phyloP scores from a whole-genome alignment of 106 monocot species.

The Allium fistulosum region DNA sequence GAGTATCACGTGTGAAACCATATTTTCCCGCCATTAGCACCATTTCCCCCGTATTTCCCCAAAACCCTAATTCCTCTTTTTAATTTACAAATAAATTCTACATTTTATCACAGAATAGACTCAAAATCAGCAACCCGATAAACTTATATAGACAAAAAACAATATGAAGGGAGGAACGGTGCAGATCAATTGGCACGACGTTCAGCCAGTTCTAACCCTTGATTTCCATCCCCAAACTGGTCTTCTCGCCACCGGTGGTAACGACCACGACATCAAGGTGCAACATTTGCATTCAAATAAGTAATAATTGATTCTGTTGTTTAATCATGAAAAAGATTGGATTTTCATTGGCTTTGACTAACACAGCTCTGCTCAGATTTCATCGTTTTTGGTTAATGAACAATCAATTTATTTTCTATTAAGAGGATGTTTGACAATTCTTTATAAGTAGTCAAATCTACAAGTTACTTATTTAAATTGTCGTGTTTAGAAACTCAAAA shows the following conservation, averaged over 20 bases:
- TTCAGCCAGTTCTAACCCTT: slow-evolving; percentile 77
- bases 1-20: neutral
- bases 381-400: neutral
- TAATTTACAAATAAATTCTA: neutral
- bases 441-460: too few relatives aligned
- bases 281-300: neutral
- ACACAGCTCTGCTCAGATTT: neutral
- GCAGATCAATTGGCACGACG: slow-evolving; percentile 96
- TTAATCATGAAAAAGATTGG: neutral
- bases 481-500: too few relatives aligned
- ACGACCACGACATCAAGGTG: slow-evolving; percentile 92
- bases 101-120: neutral
- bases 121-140: neutral
- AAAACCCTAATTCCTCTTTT: slow-evolving; percentile 5
- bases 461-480: too few relatives aligned
- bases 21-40: slow-evolving; percentile 5
- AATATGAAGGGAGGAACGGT: slow-evolving; percentile 81
- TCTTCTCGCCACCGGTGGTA: slow-evolving; percentile 86
- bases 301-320: neutral
- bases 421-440: too few relatives aligned
- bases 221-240: slow-evolving; percentile 80
- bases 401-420: neutral
- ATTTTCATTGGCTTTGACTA: neutral
- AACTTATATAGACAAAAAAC: neutral
- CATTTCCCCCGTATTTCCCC: neutral